A percentile compares a stretch with the other conserved stretches of the same genome.
These are phyloP conservation scores for Mycocentrospora acerina DNA, from an alignment of 2,329 filamentous ascomycete species.

Conservation along the genomic window DNA sequence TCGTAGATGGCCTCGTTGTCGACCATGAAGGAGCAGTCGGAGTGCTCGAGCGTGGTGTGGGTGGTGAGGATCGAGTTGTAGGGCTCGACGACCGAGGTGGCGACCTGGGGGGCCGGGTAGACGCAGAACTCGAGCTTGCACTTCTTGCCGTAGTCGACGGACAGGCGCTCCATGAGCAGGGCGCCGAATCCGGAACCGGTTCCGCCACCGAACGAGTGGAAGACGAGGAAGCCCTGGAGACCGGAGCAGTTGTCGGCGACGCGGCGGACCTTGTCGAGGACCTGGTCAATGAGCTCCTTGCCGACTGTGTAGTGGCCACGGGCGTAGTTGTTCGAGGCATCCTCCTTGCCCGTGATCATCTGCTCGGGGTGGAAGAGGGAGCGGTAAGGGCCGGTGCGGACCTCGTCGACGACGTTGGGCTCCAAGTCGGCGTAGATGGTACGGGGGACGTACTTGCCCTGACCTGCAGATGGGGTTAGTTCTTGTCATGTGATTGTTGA, in stretches of 20 bases:
- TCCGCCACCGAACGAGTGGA: conserved; percentile 99
- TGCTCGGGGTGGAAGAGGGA: conserved; percentile 98
- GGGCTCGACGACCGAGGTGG: conserved; percentile 96
- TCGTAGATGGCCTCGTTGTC: conserved; percentile 99
- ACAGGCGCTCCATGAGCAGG: conserved; percentile 97
- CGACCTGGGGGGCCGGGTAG: conserved; percentile 95
- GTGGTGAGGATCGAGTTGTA: conserved; percentile 99
- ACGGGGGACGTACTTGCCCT: conserved; percentile 98
- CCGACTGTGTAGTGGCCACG: conserved; percentile 99
- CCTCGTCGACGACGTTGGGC: conserved; percentile 98
- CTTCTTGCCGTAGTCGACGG: conserved; percentile 99
- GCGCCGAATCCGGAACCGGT: conserved; percentile 98
- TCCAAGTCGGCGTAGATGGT: conserved; percentile 99
- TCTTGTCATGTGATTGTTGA: too few relatives aligned
- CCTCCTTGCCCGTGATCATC: conserved; percentile 99
- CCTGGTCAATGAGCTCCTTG: conserved; percentile 98
- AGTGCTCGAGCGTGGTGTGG: conserved; percentile 98
- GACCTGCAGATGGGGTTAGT: conserved; percentile 60
- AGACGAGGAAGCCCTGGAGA: conserved; percentile 98
- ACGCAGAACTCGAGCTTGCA: conserved; percentile 99
- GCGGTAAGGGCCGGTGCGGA: conserved; percentile 95
- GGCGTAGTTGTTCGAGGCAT: conserved; percentile 99
- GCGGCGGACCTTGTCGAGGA: conserved; percentile 95
- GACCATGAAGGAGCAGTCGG: conserved; percentile 99
- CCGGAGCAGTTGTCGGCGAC: conserved; percentile 96